Evolutionary conservation across 352 stramenopile species (phyloP).

Genomic region (Albugo candida): DNA sequence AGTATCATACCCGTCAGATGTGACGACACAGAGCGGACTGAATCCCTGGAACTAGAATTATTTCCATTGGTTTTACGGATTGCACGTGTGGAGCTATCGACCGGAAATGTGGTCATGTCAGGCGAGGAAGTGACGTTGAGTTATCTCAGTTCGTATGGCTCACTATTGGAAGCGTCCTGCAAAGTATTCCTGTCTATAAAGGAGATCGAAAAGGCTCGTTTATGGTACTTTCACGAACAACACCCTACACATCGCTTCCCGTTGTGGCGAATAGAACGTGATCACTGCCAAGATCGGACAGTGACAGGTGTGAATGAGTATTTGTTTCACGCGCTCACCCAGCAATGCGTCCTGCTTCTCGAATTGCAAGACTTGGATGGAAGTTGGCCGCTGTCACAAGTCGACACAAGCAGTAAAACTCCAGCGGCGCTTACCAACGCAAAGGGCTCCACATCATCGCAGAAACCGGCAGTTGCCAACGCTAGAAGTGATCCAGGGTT

Average conservation of each 20-base stretch:
- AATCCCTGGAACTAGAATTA: slow-evolving; percentile 30
- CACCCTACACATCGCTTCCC: slow-evolving; percentile 47
- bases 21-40: slow-evolving; percentile 3
- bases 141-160: slow-evolving; percentile 30
- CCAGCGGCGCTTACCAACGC: too few species aligned
- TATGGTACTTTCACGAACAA: slow-evolving; percentile 72
- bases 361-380: slow-evolving; percentile 72
- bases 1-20: slow-evolving; percentile 13
- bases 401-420: slow-evolving; percentile 6
- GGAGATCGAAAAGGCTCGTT: slow-evolving; percentile 36
- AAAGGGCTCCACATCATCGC: too few species aligned
- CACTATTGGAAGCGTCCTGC: slow-evolving; percentile 46
- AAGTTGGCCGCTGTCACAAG: slow-evolving; percentile 66
- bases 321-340: slow-evolving; percentile 13
- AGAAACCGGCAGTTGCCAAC: too few species aligned
- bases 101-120: slow-evolving; percentile 49
- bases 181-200: slow-evolving; percentile 56
- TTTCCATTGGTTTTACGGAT: slow-evolving; percentile 66
- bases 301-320: slow-evolving; percentile 1
- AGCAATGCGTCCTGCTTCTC: slow-evolving; percentile 60
- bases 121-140: slow-evolving; percentile 65
- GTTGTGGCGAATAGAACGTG: slow-evolving; percentile 3
- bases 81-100: slow-evolving; percentile 40
- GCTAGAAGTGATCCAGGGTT: too few species aligned
- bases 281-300: background rate